These are phyloP conservation scores for Malus fusca DNA, from an alignment of 306 rosid species.

Conservation along the genomic window DNA sequence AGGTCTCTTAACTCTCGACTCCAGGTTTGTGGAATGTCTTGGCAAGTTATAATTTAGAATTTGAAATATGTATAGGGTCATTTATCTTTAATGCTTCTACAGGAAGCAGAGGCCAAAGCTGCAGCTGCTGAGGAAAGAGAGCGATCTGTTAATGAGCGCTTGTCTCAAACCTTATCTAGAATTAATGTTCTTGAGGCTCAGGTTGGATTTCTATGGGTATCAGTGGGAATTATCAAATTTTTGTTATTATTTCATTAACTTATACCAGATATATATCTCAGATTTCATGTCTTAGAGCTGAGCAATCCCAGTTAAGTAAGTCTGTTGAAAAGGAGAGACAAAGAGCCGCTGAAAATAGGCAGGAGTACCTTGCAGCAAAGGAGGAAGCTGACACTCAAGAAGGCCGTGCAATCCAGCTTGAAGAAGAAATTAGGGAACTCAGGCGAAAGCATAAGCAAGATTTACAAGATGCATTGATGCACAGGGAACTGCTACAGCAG, in stretches of 20 bases:
- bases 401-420: slow-evolving; percentile 91
- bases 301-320: slow-evolving; percentile 84
- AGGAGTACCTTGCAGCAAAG: slow-evolving; percentile 89
- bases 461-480: slow-evolving; percentile 75
- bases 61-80: slow-evolving; percentile 3
- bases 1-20: slow-evolving; percentile 89
- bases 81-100: slow-evolving; percentile 31
- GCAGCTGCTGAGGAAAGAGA: slow-evolving; percentile 97
- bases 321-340: slow-evolving; percentile 98
- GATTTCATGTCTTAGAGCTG: slow-evolving; percentile 98
- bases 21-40: slow-evolving; percentile 51
- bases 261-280: slow-evolving; percentile 35
- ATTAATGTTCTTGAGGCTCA: slow-evolving; percentile 99
- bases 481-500: slow-evolving; percentile 86
- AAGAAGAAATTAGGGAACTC: slow-evolving; percentile 66
- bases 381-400: slow-evolving; percentile 98
- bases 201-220: slow-evolving; percentile 45
- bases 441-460: slow-evolving; percentile 90
- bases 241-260: slow-evolving; percentile 14
- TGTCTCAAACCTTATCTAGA: slow-evolving; percentile 92
- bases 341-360: slow-evolving; percentile 97
- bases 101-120: slow-evolving; percentile 96
- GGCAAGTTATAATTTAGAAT: background rate
- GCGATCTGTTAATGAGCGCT: slow-evolving; percentile 82
- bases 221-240: slow-evolving; percentile 1